Evolutionary conservation across 768 basidiomycete genomes (phyloP).

Genomic region (Omphalotus guepiniiformis): DNA sequence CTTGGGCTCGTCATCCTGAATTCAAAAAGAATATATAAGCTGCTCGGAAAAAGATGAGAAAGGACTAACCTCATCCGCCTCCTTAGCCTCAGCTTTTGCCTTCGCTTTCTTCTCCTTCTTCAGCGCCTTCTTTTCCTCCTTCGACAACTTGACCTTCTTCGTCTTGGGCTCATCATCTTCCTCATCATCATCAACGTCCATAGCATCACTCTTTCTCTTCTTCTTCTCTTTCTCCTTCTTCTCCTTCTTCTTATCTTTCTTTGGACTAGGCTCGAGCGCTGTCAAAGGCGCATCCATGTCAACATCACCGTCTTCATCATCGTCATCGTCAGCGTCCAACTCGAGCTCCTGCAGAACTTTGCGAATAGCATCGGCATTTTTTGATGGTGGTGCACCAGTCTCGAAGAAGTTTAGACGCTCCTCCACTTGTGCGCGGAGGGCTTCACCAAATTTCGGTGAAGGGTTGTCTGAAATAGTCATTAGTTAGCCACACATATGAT

Average conservation of each 20-base stretch:
- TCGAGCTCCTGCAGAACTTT: conserved; percentile 80
- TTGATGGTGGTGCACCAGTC: conserved; percentile 81
- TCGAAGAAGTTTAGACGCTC: conserved; percentile 95
- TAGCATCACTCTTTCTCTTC: conserved; percentile 63
- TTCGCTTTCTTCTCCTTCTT: conserved; percentile 74
- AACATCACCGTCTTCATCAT: conserved; percentile 37
- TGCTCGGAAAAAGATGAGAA: background rate
- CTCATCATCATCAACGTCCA: conserved; percentile 51
- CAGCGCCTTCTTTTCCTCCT: conserved; percentile 83
- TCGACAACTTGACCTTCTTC: conserved; percentile 75
- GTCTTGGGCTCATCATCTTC: conserved; percentile 44
- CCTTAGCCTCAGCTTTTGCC: conserved; percentile 45
- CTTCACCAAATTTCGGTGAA: conserved; percentile 92
- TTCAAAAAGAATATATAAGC: conserved; percentile 2
- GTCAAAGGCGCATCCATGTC: conserved; percentile 52
- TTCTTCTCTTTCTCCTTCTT: conserved; percentile 50
- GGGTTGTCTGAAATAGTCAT: conserved; percentile 57
- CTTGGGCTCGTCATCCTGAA: conserved; percentile 28
- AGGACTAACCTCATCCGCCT: conserved; percentile 17
- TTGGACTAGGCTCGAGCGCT: conserved; percentile 51
- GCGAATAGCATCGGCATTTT: conserved; percentile 89
- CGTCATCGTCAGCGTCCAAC: conserved; percentile 58
- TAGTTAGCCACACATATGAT: background rate
- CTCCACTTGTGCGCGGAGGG: conserved; percentile 89
- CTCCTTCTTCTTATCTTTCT: conserved; percentile 45